Conservation (phyloP, 1,284 basidiomycete genomes). For the Apiotrichum sp. region DNA sequence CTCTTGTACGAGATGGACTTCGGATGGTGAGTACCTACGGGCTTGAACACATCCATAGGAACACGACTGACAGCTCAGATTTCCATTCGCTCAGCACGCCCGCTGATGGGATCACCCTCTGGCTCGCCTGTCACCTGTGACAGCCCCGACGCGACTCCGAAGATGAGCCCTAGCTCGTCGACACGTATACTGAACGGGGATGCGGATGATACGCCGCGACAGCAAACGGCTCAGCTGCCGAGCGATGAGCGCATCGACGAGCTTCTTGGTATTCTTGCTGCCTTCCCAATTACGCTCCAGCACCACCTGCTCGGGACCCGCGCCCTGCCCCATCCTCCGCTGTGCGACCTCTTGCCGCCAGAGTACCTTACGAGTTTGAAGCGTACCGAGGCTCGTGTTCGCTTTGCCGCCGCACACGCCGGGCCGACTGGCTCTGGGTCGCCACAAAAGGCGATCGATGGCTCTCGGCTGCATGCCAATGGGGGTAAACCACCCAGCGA, state of each 20-base stretch:
- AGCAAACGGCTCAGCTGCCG: background rate
- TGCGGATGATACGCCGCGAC: too few species aligned
- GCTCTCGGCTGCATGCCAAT: background rate
- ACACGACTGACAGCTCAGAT: slow-evolving; percentile 2
- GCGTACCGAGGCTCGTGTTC: slow-evolving; percentile 41
- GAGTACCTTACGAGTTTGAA: slow-evolving; percentile 40
- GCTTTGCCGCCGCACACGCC: slow-evolving; percentile 38
- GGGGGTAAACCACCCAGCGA: background rate
- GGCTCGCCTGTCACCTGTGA: background rate
- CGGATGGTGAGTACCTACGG: slow-evolving; percentile 31
- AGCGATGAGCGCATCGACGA: slow-evolving; percentile 25
- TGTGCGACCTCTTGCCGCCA: slow-evolving; percentile 39
- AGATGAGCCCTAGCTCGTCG: too few species aligned
- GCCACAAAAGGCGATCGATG: slow-evolving; percentile 1
- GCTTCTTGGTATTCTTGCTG: slow-evolving; percentile 36
- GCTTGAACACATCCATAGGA: background rate
- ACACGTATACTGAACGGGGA: too few species aligned
- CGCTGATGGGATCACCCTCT: background rate
- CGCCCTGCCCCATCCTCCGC: slow-evolving; percentile 40
- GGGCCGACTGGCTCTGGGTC: slow-evolving; percentile 27
- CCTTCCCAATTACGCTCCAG: slow-evolving; percentile 45
- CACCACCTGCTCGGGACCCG: slow-evolving; percentile 41
- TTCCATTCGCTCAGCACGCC: slow-evolving; percentile 1
- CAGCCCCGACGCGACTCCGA: background rate
- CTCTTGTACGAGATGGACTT: slow-evolving; percentile 36